Percentiles rank a stretch among this genome's conserved stretches.
Conservation (phyloP, 1,139 yeast genomes). For the Geotrichum phurueaensis region DNA sequence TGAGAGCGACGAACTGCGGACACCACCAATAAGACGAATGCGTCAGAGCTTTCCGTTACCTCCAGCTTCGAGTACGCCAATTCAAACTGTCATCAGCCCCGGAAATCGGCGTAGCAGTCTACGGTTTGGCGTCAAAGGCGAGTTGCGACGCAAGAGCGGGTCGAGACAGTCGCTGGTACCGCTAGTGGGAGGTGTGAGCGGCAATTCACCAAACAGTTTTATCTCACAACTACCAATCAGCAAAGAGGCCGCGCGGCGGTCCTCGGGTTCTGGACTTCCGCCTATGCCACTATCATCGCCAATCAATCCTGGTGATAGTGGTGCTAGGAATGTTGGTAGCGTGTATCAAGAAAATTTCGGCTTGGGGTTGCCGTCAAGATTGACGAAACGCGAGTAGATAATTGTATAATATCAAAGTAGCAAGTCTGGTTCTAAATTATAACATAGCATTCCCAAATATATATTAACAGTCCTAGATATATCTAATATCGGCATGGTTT, state of each 20-base stretch:
- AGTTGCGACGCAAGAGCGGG: conserved; percentile 21
- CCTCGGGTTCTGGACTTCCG: background rate
- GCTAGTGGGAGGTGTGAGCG: background rate
- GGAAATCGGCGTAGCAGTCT: conserved; percentile 9
- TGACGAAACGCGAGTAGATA: background rate
- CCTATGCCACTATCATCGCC: background rate
- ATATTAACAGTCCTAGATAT: background rate
- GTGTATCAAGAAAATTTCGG: background rate
- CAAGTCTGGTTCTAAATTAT: background rate
- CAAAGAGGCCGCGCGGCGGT: background rate
- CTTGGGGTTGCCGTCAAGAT: background rate
- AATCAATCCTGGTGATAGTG: background rate
- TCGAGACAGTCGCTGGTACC: background rate
- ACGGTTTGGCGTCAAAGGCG: conserved; percentile 26
- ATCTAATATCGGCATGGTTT: background rate
- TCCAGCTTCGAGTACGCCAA: conserved; percentile 5
- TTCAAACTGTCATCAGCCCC: conserved; percentile 6
- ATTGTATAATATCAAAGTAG: background rate
- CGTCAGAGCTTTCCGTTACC: conserved; percentile 1
- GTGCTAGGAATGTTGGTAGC: background rate
- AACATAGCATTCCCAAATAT: background rate
- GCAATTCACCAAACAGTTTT: background rate
- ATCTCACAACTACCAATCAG: background rate
- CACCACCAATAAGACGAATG: background rate
- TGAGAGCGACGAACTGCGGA: background rate